These are phyloP conservation scores for Sequoiadendron giganteum DNA, from an alignment of 75 land plant genomes.

Conservation along the genomic window DNA sequence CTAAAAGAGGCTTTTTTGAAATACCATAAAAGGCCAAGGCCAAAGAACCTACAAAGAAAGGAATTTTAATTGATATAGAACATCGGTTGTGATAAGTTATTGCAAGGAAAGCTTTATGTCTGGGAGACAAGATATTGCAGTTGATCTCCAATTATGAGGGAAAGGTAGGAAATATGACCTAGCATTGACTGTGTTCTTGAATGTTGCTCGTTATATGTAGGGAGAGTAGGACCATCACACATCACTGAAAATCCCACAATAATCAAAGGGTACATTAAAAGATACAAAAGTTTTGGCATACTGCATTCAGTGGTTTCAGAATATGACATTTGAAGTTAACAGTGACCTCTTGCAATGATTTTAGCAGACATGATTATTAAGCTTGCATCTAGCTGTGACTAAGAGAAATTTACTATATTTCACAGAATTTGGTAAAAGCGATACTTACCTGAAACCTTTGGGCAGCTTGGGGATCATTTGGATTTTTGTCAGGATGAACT, in stretches of 20 bases:
- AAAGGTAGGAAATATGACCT: not conserved
- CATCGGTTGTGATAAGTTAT: not conserved
- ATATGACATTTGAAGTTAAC: not conserved
- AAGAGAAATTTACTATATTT: not conserved
- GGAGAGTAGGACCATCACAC: not conserved
- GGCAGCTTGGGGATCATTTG: conserved; percentile 68
- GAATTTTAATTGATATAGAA: not conserved
- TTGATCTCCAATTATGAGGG: not conserved
- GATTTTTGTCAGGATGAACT: conserved; percentile 87
- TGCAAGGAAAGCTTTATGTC: not conserved
- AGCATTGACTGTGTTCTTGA: not conserved
- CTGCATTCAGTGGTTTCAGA: conserved; percentile 1
- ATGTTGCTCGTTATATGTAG: not conserved
- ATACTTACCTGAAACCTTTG: conserved; percentile 37
- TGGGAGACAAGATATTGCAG: not conserved
- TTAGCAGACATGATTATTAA: not conserved
- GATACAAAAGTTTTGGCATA: not conserved
- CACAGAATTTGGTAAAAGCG: conserved; percentile 4
- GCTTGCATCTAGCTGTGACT: not conserved
- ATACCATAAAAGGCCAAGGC: not conserved
- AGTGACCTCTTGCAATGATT: not conserved
- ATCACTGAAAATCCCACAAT: not conserved
- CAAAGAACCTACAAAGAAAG: not conserved
- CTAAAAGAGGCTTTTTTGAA: not conserved
- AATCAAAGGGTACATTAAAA: not conserved